These are phyloP conservation scores for Drechslera avenae DNA, from an alignment of 2,329 filamentous ascomycete species.

Conservation along the genomic window DNA sequence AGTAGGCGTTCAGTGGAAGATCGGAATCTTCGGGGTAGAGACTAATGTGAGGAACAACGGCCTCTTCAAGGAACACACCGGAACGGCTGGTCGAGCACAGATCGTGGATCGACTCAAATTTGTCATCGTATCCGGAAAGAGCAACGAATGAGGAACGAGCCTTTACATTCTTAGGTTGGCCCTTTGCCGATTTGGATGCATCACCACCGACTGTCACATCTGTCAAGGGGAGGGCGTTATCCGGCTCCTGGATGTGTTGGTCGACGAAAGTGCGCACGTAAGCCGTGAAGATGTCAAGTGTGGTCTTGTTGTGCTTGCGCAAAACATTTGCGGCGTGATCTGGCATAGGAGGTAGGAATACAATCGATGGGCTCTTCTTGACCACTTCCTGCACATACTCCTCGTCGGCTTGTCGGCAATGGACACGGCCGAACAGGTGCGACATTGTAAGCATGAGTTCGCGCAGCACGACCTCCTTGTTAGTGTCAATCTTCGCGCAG, in stretches of 20 bases:
- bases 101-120: slow-evolving; percentile 68
- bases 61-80: slow-evolving; percentile 75
- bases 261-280: slow-evolving; percentile 73
- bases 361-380: slow-evolving; percentile 65
- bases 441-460: slow-evolving; percentile 70
- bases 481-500: slow-evolving; percentile 61
- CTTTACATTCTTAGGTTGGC: slow-evolving; percentile 44
- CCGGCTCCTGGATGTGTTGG: slow-evolving; percentile 63
- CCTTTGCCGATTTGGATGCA: slow-evolving; percentile 14
- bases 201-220: slow-evolving; percentile 52
- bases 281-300: slow-evolving; percentile 67
- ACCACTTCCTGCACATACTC: slow-evolving; percentile 57
- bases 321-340: slow-evolving; percentile 62
- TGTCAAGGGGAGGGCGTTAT: slow-evolving; percentile 65
- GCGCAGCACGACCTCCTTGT: slow-evolving; percentile 57
- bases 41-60: slow-evolving; percentile 71
- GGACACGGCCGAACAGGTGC: slow-evolving; percentile 70
- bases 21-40: slow-evolving; percentile 62
- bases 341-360: slow-evolving; percentile 70
- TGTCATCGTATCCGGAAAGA: slow-evolving; percentile 70
- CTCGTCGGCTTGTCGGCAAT: slow-evolving; percentile 54
- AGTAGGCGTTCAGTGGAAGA: slow-evolving; percentile 67
- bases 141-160: slow-evolving; percentile 72
- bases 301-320: slow-evolving; percentile 66
- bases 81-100: slow-evolving; percentile 68